Percentiles rank a stretch among this genome's conserved stretches.
These are phyloP conservation scores for Psilocybe cubensis DNA, from an alignment of 768 basidiomycete genomes.

Conservation along the genomic window DNA sequence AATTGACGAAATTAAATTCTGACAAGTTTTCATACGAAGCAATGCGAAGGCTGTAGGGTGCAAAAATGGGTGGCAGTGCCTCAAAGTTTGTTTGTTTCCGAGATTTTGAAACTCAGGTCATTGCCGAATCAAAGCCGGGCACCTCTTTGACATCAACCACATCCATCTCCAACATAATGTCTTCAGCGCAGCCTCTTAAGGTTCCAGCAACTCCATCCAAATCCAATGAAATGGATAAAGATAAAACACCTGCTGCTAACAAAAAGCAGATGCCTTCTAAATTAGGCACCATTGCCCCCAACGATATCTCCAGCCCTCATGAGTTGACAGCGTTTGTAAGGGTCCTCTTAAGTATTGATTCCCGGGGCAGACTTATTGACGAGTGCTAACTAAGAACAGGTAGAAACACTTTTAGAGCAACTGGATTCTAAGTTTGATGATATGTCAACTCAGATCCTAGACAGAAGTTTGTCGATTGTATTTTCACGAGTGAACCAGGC, in stretches of 20 bases:
- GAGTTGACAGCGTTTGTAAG: conserved; percentile 93
- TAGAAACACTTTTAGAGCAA: conserved; percentile 86
- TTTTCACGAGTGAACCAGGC: background rate
- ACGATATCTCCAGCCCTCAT: conserved; percentile 89
- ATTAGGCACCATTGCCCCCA: conserved; percentile 42
- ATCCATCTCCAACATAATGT: too few relatives aligned
- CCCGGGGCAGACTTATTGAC: background rate
- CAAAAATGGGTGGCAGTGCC: too few relatives aligned
- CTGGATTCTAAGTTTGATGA: conserved; percentile 92
- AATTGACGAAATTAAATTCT: too few relatives aligned
- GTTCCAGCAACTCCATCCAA: conserved; percentile 62
- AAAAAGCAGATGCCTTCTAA: conserved; percentile 45
- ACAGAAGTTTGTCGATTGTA: conserved; percentile 63
- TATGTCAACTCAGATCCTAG: conserved; percentile 89
- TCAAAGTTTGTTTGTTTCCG: too few relatives aligned
- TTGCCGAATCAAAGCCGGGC: too few relatives aligned
- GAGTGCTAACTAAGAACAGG: conserved; percentile 57
- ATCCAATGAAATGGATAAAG: conserved; percentile 42
- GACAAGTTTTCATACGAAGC: too few relatives aligned
- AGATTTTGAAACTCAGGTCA: too few relatives aligned
- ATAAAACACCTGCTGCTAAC: conserved; percentile 55
- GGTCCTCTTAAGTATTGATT: conserved; percentile 17
- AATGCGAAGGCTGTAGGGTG: too few relatives aligned
- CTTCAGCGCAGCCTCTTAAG: conserved; percentile 71
- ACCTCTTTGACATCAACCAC: too few relatives aligned